Evolutionary conservation across 2,329 filamentous ascomycete species (phyloP).

Genomic region (Trichoderma sp.): DNA sequence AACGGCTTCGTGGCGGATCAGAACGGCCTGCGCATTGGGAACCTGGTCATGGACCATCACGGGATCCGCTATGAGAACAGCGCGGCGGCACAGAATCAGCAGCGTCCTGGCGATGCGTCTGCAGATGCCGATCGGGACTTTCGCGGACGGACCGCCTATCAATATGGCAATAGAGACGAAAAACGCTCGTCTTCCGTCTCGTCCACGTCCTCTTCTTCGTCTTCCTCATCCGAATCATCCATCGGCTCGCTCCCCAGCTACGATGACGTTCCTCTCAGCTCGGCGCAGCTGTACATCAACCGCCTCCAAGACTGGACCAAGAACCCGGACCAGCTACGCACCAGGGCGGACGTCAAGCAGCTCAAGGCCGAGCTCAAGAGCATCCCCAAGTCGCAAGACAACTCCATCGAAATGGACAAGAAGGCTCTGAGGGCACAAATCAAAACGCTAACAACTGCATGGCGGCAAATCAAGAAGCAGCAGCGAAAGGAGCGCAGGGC

Average conservation of each 20-base stretch:
- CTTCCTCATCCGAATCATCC: conserved; percentile 44
- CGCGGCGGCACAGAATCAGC: neutral
- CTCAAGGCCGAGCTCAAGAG: conserved; percentile 50
- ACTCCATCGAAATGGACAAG: conserved; percentile 32
- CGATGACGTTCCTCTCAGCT: conserved; percentile 54
- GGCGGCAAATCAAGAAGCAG: conserved; percentile 43
- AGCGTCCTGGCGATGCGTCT: neutral
- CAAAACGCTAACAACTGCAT: conserved; percentile 48
- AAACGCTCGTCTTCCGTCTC: conserved; percentile 42
- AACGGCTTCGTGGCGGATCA: conserved; percentile 48
- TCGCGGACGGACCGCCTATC: conserved; percentile 11
- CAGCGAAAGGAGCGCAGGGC: conserved; percentile 39
- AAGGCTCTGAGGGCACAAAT: conserved; percentile 48
- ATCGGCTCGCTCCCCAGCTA: conserved; percentile 58
- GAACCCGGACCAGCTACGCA: conserved; percentile 53
- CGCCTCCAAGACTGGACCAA: conserved; percentile 53
- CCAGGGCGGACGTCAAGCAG: conserved; percentile 47
- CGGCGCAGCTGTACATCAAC: conserved; percentile 48
- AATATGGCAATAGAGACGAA: conserved; percentile 28
- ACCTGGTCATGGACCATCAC: conserved; percentile 46
- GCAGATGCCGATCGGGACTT: neutral
- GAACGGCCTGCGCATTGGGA: conserved; percentile 51
- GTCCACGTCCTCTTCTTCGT: conserved; percentile 42
- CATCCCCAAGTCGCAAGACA: conserved; percentile 37
- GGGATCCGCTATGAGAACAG: conserved; percentile 40